These are phyloP conservation scores for Pyrus bretschneideri DNA, from an alignment of 306 rosid species.

Conservation along the genomic window DNA sequence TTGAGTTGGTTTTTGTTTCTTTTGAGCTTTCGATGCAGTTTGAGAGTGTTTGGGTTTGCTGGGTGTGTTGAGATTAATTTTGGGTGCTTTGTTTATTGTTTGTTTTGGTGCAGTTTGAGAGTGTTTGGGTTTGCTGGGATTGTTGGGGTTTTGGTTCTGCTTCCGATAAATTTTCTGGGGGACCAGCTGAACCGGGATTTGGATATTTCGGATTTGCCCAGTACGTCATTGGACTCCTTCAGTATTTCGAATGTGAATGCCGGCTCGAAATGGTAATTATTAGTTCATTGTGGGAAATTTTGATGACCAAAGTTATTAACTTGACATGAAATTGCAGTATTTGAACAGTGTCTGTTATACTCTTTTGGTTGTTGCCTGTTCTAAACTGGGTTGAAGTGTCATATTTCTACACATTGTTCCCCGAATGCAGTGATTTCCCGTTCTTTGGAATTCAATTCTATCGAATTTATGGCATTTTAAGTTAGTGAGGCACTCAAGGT, in stretches of 20 bases:
- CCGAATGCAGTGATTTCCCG: background rate
- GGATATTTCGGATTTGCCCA: conserved; percentile 44
- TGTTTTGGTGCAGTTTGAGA: conserved; percentile 45
- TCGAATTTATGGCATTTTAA: background rate
- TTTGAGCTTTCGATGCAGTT: conserved; percentile 29
- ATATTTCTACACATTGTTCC: background rate
- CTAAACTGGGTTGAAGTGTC: background rate
- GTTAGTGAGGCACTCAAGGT: background rate
- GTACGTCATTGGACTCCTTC: conserved; percentile 74
- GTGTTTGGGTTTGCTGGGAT: conserved; percentile 56
- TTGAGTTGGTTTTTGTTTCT: background rate
- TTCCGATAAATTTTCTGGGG: conserved; percentile 71
- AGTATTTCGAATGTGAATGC: conserved; percentile 66
- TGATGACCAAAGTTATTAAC: background rate
- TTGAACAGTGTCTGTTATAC: background rate
- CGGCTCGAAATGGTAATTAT: conserved; percentile 69
- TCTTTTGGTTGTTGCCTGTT: background rate
- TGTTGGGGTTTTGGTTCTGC: conserved; percentile 55
- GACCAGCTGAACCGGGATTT: conserved; percentile 46
- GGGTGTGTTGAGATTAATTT: conserved; percentile 5
- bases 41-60: conserved; percentile 54
- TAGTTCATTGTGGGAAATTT: background rate
- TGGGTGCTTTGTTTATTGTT: background rate
- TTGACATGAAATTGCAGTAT: background rate
- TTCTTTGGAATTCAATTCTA: background rate